These are phyloP conservation scores for Ganoderma sinense DNA, from an alignment of 1,284 basidiomycete species.

Conservation along the genomic window DNA sequence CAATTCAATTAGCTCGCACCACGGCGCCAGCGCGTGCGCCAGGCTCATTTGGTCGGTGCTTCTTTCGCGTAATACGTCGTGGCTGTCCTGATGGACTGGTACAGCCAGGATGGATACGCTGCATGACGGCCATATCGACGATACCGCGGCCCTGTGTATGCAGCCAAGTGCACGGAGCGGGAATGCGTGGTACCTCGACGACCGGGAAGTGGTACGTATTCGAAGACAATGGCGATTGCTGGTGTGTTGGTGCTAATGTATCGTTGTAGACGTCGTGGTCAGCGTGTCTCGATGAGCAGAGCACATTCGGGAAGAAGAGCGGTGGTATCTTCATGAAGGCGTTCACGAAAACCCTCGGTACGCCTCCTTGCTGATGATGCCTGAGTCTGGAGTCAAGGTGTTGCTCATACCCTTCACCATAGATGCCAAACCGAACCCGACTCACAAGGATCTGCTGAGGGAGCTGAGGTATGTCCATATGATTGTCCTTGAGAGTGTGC, in stretches of 20 bases:
- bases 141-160: not conserved
- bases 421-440: not conserved
- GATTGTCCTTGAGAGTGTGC: not conserved
- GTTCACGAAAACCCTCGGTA: constrained; percentile 2
- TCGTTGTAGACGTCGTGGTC: constrained; percentile 23
- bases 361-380: not conserved
- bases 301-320: constrained; percentile 5
- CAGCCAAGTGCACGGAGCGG: not conserved
- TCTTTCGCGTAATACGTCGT: not conserved
- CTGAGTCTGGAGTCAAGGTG: not conserved
- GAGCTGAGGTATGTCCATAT: not conserved
- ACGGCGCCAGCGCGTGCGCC: not conserved
- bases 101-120: constrained; percentile 4
- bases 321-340: constrained; percentile 25
- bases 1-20: not conserved
- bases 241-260: not conserved
- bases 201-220: constrained; percentile 20
- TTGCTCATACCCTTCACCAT: not conserved
- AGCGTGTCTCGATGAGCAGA: constrained; percentile 21
- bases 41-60: not conserved
- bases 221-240: too few species aligned
- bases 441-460: constrained; percentile 9
- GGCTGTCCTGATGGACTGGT: not conserved
- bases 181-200: not conserved
- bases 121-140: not conserved